phyloP scores from a whole-genome alignment of 2,329 filamentous ascomycete genomes.

The Leptographium wingfieldii region DNA sequence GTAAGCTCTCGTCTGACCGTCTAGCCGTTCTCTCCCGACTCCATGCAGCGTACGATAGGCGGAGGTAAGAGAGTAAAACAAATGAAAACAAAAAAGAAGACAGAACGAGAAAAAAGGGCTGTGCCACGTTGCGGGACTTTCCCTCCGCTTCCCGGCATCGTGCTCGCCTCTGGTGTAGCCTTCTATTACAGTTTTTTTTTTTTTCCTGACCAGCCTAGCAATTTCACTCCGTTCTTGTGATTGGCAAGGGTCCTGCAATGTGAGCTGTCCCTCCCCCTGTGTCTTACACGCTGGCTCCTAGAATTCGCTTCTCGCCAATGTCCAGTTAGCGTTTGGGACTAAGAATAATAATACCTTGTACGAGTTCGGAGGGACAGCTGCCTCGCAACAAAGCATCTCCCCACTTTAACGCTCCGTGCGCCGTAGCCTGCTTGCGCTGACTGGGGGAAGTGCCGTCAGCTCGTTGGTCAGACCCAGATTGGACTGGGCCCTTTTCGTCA shows the following conservation, averaged over 20 bases:
- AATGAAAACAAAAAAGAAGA: not conserved
- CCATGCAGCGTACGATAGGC: no score
- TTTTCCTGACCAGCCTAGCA: not conserved
- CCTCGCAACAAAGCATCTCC: not conserved
- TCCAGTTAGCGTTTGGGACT: not conserved
- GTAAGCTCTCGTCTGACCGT: no score
- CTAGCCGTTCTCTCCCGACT: no score
- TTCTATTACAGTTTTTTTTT: not conserved
- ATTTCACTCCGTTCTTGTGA: no score
- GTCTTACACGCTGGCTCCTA: not conserved
- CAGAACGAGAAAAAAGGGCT: not conserved
- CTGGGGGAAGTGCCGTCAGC: not conserved
- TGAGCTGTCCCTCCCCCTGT: not conserved
- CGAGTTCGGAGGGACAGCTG: not conserved
- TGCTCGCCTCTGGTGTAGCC: not conserved
- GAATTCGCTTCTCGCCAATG: conserved; percentile 8
- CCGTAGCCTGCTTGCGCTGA: not conserved
- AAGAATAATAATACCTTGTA: not conserved
- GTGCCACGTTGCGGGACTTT: not conserved
- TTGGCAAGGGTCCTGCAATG: not conserved
- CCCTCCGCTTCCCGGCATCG: not conserved
- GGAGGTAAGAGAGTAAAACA: no score
- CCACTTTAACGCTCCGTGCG: not conserved
- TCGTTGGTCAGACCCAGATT: not conserved
- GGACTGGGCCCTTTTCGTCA: not conserved